These are phyloP conservation scores for Kregervanrija delftensis DNA, from an alignment of 805 yeast species.

Conservation along the genomic window DNA sequence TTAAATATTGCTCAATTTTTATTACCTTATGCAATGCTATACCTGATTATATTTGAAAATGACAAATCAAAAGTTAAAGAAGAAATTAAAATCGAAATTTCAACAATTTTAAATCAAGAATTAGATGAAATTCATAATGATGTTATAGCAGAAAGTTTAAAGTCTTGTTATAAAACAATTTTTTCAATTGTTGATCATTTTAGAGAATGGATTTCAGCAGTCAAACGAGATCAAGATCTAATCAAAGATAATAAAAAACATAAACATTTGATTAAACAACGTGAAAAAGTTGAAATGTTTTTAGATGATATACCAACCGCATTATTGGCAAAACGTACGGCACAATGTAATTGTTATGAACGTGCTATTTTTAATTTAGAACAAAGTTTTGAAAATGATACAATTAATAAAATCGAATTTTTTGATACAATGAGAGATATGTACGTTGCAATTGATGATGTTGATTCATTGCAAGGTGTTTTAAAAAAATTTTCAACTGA, in stretches of 20 bases:
- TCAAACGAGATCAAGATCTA: constrained; percentile 26
- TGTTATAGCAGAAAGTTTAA: constrained; percentile 48
- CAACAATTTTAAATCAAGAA: constrained; percentile 46
- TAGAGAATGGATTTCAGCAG: constrained; percentile 59
- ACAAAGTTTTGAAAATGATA: constrained; percentile 47
- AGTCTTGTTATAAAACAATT: constrained; percentile 62
- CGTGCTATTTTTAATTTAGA: constrained; percentile 83
- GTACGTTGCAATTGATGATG: constrained; percentile 82
- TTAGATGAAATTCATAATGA: constrained; percentile 41
- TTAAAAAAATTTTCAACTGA: constrained; percentile 64
- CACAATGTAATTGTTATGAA: constrained; percentile 80
- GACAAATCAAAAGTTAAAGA: constrained; percentile 32
- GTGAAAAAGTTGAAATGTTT: constrained; percentile 36
- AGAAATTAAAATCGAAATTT: constrained; percentile 53
- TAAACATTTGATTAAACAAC: constrained; percentile 1
- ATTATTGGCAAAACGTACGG: constrained; percentile 67
- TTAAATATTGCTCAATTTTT: constrained; percentile 61
- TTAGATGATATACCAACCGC: constrained; percentile 56
- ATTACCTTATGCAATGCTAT: constrained; percentile 69
- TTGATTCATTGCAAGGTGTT: constrained; percentile 85
- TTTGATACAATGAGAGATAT: constrained; percentile 60
- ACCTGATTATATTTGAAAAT: constrained; percentile 37
- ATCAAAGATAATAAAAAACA: constrained; percentile 1
- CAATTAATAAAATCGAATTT: constrained; percentile 32
- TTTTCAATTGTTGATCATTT: constrained; percentile 80